These are phyloP conservation scores for Gossypium rotundifolium DNA, from an alignment of 345 rosid genomes.

Conservation along the genomic window DNA sequence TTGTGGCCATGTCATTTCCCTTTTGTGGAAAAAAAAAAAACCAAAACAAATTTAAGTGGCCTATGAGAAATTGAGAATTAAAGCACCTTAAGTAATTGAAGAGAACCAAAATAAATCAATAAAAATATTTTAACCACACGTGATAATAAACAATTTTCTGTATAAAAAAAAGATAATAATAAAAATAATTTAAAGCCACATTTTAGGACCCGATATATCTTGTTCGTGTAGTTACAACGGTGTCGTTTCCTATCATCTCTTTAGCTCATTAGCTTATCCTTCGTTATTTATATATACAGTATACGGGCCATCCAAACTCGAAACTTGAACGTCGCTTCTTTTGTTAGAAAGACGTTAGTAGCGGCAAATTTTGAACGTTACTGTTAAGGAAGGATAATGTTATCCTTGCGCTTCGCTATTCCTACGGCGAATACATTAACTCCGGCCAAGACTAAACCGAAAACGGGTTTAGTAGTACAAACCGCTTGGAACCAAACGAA, in stretches of 20 bases:
- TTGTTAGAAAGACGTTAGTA: background rate
- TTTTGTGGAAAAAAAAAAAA: too few relatives aligned
- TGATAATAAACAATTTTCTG: too few relatives aligned
- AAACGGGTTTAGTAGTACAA: background rate
- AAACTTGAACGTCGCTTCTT: background rate
- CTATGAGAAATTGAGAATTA: background rate
- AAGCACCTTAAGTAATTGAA: background rate
- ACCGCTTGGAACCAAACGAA: background rate
- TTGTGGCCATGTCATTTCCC: too few relatives aligned
- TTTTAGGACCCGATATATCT: background rate
- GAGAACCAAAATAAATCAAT: background rate
- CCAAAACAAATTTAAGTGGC: background rate
- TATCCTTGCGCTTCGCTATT: background rate
- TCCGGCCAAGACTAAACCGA: background rate
- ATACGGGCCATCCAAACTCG: background rate
- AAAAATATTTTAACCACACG: background rate
- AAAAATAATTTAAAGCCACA: background rate
- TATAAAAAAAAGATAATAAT: too few relatives aligned
- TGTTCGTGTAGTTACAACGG: background rate
- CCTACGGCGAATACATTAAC: background rate
- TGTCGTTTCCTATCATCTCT: background rate
- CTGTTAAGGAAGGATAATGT: background rate
- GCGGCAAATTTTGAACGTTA: background rate
- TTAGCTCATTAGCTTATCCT: too few relatives aligned
- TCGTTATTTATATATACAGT: too few relatives aligned